Base-by-base conservation (phyloP, 805 yeast genomes). In the Torulaspora microellipsoides region DNA sequence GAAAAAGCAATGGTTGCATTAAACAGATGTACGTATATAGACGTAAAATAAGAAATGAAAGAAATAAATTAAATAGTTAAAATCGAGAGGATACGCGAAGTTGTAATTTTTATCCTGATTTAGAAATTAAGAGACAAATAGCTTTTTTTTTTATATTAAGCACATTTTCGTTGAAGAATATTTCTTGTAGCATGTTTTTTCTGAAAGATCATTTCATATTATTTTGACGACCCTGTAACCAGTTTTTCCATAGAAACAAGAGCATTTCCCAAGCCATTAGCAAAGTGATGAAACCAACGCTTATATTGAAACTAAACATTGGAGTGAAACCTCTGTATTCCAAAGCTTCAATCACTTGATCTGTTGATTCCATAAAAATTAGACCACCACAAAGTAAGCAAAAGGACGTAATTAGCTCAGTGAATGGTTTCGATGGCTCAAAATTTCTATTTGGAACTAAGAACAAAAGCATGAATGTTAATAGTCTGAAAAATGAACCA, bases 331-430 rank as follows among this genome's bases (percentile, higher is more conserved):
- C 95, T 55, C 89, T 75, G 64, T 80, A 87, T 54, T 86, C 87
- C 68, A 89, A 72, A 15, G 87, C 90, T 54, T 78, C 80, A 27
- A 93, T 80, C 5, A 86, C 78, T 54, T 93, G 95, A 58, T 86
- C 91, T 34, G 95, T 85, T 43, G 93, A 81, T 64, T 88, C 87
- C 90, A 90, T 88, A 63, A 93, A 93, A 23, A 93, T 81, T 49
- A 85, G 65, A 8, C 99, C 99, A 36, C 99, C 99, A 50, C 86
- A 76, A 10, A 93, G 62, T 47, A 93, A 72, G 48, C 89, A 78
- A 67, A 91, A 90, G 12, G 90, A 71, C 0, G 83, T 79, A 29
- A 93, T 61, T 35, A 91, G 66, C 66, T 93, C 99, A 1, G 96
- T 87, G 56, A 91, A 75, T 32, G 99, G 99, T 58, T 83, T 78